Evolutionary conservation across 441 rosid genomes (phyloP).

Genomic region (Oxalis stricta): DNA sequence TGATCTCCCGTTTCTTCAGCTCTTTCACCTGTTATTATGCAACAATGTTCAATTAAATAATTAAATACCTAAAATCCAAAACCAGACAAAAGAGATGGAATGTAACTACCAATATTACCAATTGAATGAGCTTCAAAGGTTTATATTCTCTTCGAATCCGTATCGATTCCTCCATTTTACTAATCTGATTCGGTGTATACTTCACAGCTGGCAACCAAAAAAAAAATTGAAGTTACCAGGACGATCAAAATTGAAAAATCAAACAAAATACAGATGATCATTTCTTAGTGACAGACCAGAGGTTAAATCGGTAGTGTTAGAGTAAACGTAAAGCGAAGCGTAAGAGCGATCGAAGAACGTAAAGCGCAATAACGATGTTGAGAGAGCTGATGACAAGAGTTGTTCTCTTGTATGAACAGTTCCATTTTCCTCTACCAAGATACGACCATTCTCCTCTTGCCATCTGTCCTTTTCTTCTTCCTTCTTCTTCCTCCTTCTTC

Average conservation of each 20-base stretch:
- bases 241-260: not conserved
- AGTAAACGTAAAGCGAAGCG: slow-evolving; percentile 56
- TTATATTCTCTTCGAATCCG: slow-evolving; percentile 68
- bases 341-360: slow-evolving; percentile 76
- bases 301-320: slow-evolving; percentile 23
- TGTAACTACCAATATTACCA: slow-evolving; percentile 25
- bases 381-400: slow-evolving; percentile 68
- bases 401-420: slow-evolving; percentile 61
- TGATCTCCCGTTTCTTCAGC: slow-evolving; percentile 37
- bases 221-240: not conserved
- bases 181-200: slow-evolving; percentile 73
- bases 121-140: slow-evolving; percentile 42
- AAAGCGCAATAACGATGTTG: slow-evolving; percentile 85
- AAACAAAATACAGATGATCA: not conserved
- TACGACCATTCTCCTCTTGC: slow-evolving; percentile 43
- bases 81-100: not conserved
- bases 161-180: slow-evolving; percentile 74
- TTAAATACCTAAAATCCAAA: slow-evolving; percentile 4
- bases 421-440: slow-evolving; percentile 32
- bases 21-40: slow-evolving; percentile 38
- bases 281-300: slow-evolving; percentile 18
- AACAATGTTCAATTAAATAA: slow-evolving; percentile 4
- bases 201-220: slow-evolving; percentile 31
- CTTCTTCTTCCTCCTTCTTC: slow-evolving; percentile 13
- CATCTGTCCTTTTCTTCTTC: slow-evolving; percentile 21